Base-by-base conservation (phyloP, 352 stramenopile genomes). In the Globisporangium alternatum region DNA sequence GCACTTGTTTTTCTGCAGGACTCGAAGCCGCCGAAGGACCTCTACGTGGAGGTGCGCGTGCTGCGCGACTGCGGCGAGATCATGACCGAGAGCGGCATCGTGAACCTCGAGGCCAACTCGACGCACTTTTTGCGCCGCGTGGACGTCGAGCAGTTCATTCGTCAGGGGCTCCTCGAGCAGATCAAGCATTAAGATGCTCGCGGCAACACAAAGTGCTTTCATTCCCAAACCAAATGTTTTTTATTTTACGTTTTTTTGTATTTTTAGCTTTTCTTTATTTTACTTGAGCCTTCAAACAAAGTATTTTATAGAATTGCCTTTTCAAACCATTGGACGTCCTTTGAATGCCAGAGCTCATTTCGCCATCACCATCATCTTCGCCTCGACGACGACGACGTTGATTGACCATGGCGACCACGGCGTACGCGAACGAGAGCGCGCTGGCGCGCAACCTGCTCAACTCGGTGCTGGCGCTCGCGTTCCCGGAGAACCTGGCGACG, bases 41-140 rank as follows among this genome's bases (percentile, higher is more conserved):
- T 97, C 66, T 96, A 90, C 66, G 78, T 97, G 13, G 87, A 97
- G 72, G 89, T 97, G 55, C 89, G 89, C 58, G 88, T 96, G 47
- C 70, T 97, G 64, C 79, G 84, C 53, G 86, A 96, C 69, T 96
- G 88, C 59, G 88, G 87, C 56, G 91, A 97, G 68, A 84, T 97
- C 64, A 95, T 97, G 80, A 97, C 90, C 15, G 90, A 97, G 68
- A 94, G 83, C 68, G 91, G 85, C 5, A 60, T 92, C 53, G 80
- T 97, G 55, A 93, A 96, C 70, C 71, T 97, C 37, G 75, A 92
- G 45, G 80, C 72, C 15, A 92, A 96, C 66, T 95, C 86, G 47
- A 95, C 89, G 47, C 88, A 97, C 61, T 95, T 96, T 49, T 66
- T 97, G 56, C 86, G 89, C 17, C 87, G 86, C 66, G 83, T 92